phyloP scores from a whole-genome alignment of 106 monocot species.

The Narthecium ossifragum region DNA sequence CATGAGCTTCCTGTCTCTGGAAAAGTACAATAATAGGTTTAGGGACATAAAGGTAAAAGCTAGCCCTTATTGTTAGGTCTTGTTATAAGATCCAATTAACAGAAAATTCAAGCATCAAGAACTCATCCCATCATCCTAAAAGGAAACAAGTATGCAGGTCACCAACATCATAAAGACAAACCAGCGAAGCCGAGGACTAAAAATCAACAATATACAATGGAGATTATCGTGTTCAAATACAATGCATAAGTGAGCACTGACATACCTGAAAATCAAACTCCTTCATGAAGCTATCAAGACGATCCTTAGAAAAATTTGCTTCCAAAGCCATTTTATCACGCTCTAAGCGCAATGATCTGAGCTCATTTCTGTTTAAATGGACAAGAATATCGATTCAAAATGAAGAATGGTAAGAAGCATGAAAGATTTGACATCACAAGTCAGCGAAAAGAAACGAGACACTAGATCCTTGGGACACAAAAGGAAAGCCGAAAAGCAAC shows the following conservation, averaged over 20 bases:
- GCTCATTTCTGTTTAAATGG: slow-evolving; percentile 39
- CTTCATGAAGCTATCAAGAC: slow-evolving; percentile 63
- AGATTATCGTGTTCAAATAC: too few relatives aligned
- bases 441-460: background rate
- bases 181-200: too few relatives aligned
- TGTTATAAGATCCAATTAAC: too few relatives aligned
- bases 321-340: slow-evolving; percentile 71
- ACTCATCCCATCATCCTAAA: slow-evolving; percentile 2
- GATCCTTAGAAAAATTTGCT: slow-evolving; percentile 66
- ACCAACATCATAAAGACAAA: too few relatives aligned
- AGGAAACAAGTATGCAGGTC: background rate
- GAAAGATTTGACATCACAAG: too few relatives aligned
- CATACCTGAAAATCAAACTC: slow-evolving; percentile 80
- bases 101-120: too few relatives aligned
- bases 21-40: slow-evolving; percentile 1
- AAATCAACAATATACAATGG: too few relatives aligned
- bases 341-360: slow-evolving; percentile 48
- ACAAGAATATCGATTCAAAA: background rate
- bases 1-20: slow-evolving; percentile 81
- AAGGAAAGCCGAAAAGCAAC: too few relatives aligned
- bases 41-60: background rate
- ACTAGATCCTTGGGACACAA: too few relatives aligned
- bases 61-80: too few relatives aligned
- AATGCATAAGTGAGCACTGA: too few relatives aligned
- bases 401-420: background rate